These are phyloP conservation scores for Globisporangium okanoganense DNA, from an alignment of 352 stramenopile genomes.

Conservation along the genomic window DNA sequence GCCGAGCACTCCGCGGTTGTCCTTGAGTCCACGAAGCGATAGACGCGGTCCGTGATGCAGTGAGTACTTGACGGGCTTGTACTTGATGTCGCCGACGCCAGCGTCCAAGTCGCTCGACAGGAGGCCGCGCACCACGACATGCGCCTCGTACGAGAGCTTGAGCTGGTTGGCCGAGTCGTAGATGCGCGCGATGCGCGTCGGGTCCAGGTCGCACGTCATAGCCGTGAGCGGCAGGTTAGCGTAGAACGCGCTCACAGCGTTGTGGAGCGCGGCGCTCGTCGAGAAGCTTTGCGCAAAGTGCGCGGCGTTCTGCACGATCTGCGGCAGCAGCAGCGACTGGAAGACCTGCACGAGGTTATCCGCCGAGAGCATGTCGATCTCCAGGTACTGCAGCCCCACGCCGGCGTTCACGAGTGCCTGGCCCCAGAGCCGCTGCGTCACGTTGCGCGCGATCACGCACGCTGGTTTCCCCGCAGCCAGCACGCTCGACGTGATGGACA, in stretches of 20 bases:
- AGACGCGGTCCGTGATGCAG: slow-evolving; percentile 41
- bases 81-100: slow-evolving; percentile 42
- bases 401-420: slow-evolving; percentile 41
- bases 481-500: slow-evolving; percentile 48
- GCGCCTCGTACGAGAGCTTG: slow-evolving; percentile 74
- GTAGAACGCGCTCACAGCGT: slow-evolving; percentile 56
- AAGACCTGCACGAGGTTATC: slow-evolving; percentile 45
- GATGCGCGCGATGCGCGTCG: slow-evolving; percentile 53
- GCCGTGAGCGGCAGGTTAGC: slow-evolving; percentile 50
- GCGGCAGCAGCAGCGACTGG: slow-evolving; percentile 26
- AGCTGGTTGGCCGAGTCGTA: slow-evolving; percentile 58
- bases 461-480: slow-evolving; percentile 40
- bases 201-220: slow-evolving; percentile 75
- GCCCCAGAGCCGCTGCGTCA: slow-evolving; percentile 47
- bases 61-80: slow-evolving; percentile 76
- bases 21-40: slow-evolving; percentile 37
- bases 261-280: slow-evolving; percentile 33
- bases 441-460: slow-evolving; percentile 43
- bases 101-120: slow-evolving; percentile 14
- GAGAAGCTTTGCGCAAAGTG: slow-evolving; percentile 34
- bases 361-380: slow-evolving; percentile 31
- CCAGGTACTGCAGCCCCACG: slow-evolving; percentile 30
- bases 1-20: not conserved
- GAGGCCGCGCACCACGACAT: slow-evolving; percentile 52
- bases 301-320: slow-evolving; percentile 34